These are phyloP conservation scores for Suillus fuscotomentosus DNA, from an alignment of 768 basidiomycete species.

Conservation along the genomic window DNA sequence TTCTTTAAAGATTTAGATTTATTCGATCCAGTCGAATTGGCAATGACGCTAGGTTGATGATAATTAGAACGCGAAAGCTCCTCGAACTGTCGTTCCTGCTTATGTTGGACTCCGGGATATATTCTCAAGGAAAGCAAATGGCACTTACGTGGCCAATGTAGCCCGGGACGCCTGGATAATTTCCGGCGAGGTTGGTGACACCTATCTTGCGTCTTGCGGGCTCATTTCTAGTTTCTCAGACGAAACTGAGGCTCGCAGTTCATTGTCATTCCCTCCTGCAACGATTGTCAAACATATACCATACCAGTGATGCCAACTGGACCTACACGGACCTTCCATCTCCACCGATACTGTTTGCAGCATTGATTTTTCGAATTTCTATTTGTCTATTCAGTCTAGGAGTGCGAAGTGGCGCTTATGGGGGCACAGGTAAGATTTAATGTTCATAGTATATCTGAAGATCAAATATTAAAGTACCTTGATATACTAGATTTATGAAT, in stretches of 20 bases:
- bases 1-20: not conserved
- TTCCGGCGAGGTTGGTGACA: slow-evolving; percentile 18
- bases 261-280: slow-evolving; percentile 32
- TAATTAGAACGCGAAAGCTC: not conserved
- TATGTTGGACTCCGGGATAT: not conserved
- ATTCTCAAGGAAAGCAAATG: not conserved
- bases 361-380: slow-evolving; percentile 44
- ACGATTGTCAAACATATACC: slow-evolving; percentile 39
- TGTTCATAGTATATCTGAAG: not conserved
- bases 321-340: slow-evolving; percentile 46
- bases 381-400: slow-evolving; percentile 46
- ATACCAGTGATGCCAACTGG: slow-evolving; percentile 33
- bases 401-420: slow-evolving; percentile 48
- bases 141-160: not conserved
- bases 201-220: not conserved
- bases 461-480: not conserved
- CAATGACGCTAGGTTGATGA: no score
- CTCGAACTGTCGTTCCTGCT: no score
- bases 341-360: slow-evolving; percentile 52
- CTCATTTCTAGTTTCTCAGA: slow-evolving; percentile 17
- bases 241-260: slow-evolving; percentile 31
- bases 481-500: slow-evolving; percentile 30
- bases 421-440: slow-evolving; percentile 37
- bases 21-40: not conserved
- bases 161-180: slow-evolving; percentile 17